phyloP scores from a whole-genome alignment of 805 yeast genomes.

The Candida piceae region DNA sequence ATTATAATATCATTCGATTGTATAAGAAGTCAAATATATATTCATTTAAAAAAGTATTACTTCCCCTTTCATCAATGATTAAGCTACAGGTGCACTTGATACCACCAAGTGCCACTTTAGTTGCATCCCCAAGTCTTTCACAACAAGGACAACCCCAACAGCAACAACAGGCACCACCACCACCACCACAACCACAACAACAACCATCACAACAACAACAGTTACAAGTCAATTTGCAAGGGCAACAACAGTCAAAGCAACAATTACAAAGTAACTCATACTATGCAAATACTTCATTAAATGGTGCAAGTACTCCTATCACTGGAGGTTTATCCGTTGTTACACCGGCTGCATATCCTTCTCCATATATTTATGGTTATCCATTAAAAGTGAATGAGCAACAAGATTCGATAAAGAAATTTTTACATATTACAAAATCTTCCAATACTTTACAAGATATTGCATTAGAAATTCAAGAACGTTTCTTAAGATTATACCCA shows the following conservation, averaged over 20 bases:
- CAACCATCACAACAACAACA: constrained; percentile 3
- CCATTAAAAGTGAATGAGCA: neutral
- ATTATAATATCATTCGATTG: too few species aligned
- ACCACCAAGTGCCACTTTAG: constrained; percentile 19
- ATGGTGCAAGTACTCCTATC: constrained; percentile 26
- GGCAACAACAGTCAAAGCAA: neutral
- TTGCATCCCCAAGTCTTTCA: neutral
- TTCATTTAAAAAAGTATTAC: too few species aligned
- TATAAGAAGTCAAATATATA: too few species aligned
- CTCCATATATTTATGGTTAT: constrained; percentile 10
- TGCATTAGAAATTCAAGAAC: constrained; percentile 46
- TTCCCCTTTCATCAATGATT: constrained; percentile 18
- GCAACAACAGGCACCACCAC: neutral
- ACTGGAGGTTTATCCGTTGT: constrained; percentile 5
- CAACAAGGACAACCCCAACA: neutral
- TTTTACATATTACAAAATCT: constrained; percentile 58
- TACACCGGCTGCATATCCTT: constrained; percentile 8
- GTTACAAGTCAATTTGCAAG: constrained; percentile 3
- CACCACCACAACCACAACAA: constrained; percentile 1
- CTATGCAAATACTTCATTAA: constrained; percentile 13
- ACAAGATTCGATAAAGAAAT: constrained; percentile 33
- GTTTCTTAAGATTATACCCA: constrained; percentile 64
- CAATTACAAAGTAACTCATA: constrained; percentile 8
- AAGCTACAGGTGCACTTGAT: constrained; percentile 25
- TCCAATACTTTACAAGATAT: constrained; percentile 42